phyloP scores from a whole-genome alignment of 164 flowering plant genomes.

The Buxus sempervirens region DNA sequence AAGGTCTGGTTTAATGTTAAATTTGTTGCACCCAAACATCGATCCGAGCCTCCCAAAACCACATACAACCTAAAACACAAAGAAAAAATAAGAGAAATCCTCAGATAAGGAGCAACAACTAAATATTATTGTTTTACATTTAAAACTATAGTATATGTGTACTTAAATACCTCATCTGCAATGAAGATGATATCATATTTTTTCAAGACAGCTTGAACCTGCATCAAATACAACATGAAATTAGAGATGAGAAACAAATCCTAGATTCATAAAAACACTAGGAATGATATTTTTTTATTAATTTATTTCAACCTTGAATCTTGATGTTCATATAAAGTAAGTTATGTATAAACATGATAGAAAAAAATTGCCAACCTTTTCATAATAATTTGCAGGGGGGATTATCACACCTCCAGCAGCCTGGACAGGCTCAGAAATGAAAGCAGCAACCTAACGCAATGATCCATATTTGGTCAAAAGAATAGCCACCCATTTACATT shows the following conservation, averaged over 20 bases:
- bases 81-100: background rate
- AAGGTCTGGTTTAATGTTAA: conserved; percentile 89
- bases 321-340: background rate
- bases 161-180: conserved; percentile 76
- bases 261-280: too few relatives aligned
- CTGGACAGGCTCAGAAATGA: conserved; percentile 99
- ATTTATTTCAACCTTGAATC: too few relatives aligned
- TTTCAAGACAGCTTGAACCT: conserved; percentile 88
- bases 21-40: conserved; percentile 97
- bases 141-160: background rate
- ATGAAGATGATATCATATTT: conserved; percentile 91
- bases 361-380: conserved; percentile 48
- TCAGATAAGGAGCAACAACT: background rate
- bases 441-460: conserved; percentile 84
- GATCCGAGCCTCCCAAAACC: conserved; percentile 98
- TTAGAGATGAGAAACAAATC: conserved; percentile 2
- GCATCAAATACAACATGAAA: conserved; percentile 8
- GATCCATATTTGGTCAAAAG: background rate
- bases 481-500: background rate
- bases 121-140: too few relatives aligned
- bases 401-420: conserved; percentile 98
- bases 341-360: background rate
- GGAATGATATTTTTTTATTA: too few relatives aligned
- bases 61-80: conserved; percentile 62
- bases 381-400: conserved; percentile 94